Percentiles rank a stretch among this genome's conserved stretches.
Evolutionary conservation across 2,329 filamentous ascomycete genomes (phyloP).

Genomic region (Fusarium lateritium): DNA sequence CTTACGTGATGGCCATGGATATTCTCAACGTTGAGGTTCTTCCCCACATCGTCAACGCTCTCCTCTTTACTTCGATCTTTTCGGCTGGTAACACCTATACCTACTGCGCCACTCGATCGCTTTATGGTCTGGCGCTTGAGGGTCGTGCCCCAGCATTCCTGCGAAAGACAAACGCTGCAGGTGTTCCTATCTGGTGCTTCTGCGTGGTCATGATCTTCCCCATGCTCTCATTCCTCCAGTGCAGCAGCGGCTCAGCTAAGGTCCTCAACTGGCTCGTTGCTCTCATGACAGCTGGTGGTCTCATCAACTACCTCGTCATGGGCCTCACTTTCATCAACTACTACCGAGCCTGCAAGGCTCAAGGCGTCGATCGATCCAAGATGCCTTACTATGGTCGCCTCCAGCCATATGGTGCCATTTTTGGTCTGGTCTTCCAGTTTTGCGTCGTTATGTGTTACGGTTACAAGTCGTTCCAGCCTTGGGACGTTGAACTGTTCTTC

Average conservation of each 20-base stretch:
- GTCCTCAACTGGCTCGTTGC: constrained; percentile 69
- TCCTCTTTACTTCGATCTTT: constrained; percentile 61
- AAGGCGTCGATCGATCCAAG: constrained; percentile 65
- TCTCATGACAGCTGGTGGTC: constrained; percentile 69
- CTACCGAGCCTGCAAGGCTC: constrained; percentile 67
- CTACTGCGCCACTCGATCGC: constrained; percentile 65
- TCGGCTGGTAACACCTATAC: constrained; percentile 67
- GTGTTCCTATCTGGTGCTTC: constrained; percentile 74
- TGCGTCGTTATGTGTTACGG: constrained; percentile 67
- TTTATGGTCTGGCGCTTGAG: constrained; percentile 66
- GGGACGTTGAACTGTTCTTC: constrained; percentile 64
- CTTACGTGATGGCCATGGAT: constrained; percentile 74
- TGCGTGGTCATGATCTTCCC: constrained; percentile 67
- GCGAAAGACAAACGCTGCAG: constrained; percentile 70
- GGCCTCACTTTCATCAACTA: constrained; percentile 62
- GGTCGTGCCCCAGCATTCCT: constrained; percentile 67
- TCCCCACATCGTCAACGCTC: constrained; percentile 71
- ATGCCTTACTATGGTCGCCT: constrained; percentile 72
- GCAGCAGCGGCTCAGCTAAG: constrained; percentile 62
- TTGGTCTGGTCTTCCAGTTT: constrained; percentile 60
- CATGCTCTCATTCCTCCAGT: constrained; percentile 67
- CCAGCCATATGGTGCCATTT: constrained; percentile 71
- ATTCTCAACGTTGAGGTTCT: constrained; percentile 67
- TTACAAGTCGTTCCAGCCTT: constrained; percentile 67
- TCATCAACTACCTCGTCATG: constrained; percentile 75